These are phyloP conservation scores for Debaryomyces castellii DNA, from an alignment of 805 yeast species.

Conservation along the genomic window DNA sequence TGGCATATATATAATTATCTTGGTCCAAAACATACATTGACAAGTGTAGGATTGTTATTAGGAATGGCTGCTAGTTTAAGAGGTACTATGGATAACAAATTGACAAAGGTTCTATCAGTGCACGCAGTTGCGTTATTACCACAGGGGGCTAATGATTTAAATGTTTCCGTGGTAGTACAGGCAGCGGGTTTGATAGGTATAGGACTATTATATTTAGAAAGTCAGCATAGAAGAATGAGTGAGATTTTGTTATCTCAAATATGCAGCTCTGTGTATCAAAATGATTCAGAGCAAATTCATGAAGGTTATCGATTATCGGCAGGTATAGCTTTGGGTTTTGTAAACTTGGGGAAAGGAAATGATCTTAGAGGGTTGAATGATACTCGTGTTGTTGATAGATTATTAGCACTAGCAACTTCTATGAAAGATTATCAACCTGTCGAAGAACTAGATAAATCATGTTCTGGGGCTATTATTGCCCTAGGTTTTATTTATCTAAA, in stretches of 20 bases:
- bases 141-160: constrained; percentile 83
- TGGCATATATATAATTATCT: constrained; percentile 95
- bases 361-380: constrained; percentile 60
- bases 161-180: constrained; percentile 80
- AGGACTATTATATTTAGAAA: constrained; percentile 76
- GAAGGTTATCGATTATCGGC: constrained; percentile 87
- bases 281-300: constrained; percentile 57
- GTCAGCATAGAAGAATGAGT: constrained; percentile 84
- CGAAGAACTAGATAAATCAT: constrained; percentile 58
- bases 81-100: constrained; percentile 80
- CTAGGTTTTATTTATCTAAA: constrained; percentile 71
- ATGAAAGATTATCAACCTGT: constrained; percentile 63
- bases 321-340: constrained; percentile 83
- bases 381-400: constrained; percentile 58
- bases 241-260: constrained; percentile 74
- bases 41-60: constrained; percentile 81
- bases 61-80: constrained; percentile 90
- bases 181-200: constrained; percentile 90
- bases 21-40: constrained; percentile 82
- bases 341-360: constrained; percentile 76
- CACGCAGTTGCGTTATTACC: constrained; percentile 93
- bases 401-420: constrained; percentile 57
- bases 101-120: constrained; percentile 88
- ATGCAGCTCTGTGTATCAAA: constrained; percentile 49
- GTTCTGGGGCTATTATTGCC: constrained; percentile 77